phyloP scores from a whole-genome alignment of 1,139 yeast genomes.

The Zhuliangozyma parablackwelliae region DNA sequence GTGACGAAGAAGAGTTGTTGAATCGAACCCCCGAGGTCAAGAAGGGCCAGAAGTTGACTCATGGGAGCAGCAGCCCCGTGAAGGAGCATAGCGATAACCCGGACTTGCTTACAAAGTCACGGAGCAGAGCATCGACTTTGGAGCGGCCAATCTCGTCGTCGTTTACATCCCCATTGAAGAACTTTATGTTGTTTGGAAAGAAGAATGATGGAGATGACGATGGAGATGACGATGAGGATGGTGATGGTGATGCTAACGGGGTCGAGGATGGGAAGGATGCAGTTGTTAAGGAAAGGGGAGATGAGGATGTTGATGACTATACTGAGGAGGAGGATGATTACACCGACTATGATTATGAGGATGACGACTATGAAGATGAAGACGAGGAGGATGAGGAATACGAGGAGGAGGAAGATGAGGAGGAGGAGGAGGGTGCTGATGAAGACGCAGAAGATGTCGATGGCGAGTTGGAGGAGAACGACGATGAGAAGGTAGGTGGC shows the following conservation, averaged over 20 bases:
- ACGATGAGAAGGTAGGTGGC: slow-evolving; percentile 20
- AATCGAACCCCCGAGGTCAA: slow-evolving; percentile 7
- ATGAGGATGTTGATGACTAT: slow-evolving; percentile 13
- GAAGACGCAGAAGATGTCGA: slow-evolving; percentile 22
- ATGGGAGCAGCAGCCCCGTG: slow-evolving; percentile 6
- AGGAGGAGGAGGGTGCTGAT: slow-evolving; percentile 21
- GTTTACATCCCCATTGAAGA: slow-evolving; percentile 41
- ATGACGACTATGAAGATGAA: slow-evolving; percentile 24
- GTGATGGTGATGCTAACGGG: slow-evolving; percentile 2
- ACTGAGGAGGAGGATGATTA: slow-evolving; percentile 17
- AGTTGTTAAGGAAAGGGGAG: slow-evolving; percentile 12
- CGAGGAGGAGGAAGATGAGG: slow-evolving; percentile 23
- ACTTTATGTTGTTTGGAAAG: slow-evolving; percentile 37
- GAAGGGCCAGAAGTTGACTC: slow-evolving; percentile 11
- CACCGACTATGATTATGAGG: slow-evolving; percentile 15
- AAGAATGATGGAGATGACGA: slow-evolving; percentile 15
- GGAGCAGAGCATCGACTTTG: slow-evolving; percentile 8
- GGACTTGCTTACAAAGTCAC: slow-evolving; percentile 4
- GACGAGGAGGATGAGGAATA: slow-evolving; percentile 27
- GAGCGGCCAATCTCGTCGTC: slow-evolving; percentile 36
- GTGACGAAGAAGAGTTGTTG: slow-evolving; percentile 5
- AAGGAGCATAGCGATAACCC: slow-evolving; percentile 27
- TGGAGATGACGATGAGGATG: slow-evolving; percentile 12
- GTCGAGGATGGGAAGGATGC: slow-evolving; percentile 10
- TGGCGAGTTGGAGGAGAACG: slow-evolving; percentile 13